Percentiles rank a stretch among this genome's conserved stretches.
phyloP scores from a whole-genome alignment of 495 filamentous ascomycete genomes.

The Hapsidospora chrysogenum region DNA sequence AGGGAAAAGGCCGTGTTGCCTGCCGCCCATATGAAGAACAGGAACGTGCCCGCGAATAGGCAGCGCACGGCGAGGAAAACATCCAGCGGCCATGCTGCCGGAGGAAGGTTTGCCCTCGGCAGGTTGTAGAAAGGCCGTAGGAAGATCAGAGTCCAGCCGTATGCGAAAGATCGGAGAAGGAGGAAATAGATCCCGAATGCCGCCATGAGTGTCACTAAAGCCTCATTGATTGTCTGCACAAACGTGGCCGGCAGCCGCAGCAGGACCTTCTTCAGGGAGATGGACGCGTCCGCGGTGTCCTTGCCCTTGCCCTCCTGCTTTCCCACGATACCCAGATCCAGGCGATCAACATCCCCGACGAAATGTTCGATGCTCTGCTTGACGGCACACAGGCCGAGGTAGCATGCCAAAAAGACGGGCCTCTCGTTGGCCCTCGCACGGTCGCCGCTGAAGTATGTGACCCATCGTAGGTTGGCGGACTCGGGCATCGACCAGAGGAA shows the following conservation, averaged over 20 bases:
- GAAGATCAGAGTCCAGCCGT: conserved; percentile 49
- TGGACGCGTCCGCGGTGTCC: conserved; percentile 14
- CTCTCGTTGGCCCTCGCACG: conserved; percentile 74
- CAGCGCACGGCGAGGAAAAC: conserved; percentile 40
- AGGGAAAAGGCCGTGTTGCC: conserved; percentile 60
- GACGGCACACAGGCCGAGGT: conserved; percentile 49
- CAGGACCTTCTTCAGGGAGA: conserved; percentile 9
- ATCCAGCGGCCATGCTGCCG: conserved; percentile 38
- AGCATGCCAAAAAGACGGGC: conserved; percentile 61
- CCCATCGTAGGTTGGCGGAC: conserved; percentile 49
- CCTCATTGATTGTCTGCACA: conserved; percentile 17
- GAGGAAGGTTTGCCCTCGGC: conserved; percentile 47
- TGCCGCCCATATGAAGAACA: conserved; percentile 56
- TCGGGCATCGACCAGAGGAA: conserved; percentile 62
- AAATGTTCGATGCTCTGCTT: conserved; percentile 56
- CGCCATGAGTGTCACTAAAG: conserved; percentile 25
- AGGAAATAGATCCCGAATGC: conserved; percentile 42
- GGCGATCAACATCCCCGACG: conserved; percentile 53
- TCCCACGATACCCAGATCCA: conserved; percentile 21
- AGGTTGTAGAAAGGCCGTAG: conserved; percentile 60
- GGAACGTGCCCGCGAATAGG: conserved; percentile 43
- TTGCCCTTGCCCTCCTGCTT: conserved; percentile 14
- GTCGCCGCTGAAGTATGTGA: conserved; percentile 48
- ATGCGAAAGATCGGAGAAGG: conserved; percentile 42
- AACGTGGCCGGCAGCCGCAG: conserved; percentile 16